A percentile compares a stretch with the other conserved stretches of the same genome.
phyloP scores from a whole-genome alignment of 495 filamentous ascomycete species.

The Penicillium manginii region DNA sequence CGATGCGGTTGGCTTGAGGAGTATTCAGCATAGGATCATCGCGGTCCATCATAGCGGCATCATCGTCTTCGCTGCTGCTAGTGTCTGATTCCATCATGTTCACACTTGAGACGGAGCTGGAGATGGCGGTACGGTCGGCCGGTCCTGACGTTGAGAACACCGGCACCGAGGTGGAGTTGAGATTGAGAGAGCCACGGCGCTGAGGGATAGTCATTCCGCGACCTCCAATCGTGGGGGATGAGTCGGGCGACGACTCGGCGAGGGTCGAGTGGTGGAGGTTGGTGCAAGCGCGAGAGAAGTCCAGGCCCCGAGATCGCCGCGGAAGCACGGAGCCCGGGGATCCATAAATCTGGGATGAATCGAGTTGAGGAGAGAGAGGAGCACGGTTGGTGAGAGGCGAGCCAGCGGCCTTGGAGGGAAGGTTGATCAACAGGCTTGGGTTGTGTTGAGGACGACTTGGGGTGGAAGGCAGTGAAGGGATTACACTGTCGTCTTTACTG shows the following conservation, averaged over 20 bases:
- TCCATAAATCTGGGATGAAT: conserved; percentile 79
- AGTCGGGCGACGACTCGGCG: conserved; percentile 90
- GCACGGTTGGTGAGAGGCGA: conserved; percentile 63
- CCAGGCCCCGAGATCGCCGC: conserved; percentile 81
- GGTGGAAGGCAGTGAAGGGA: conserved; percentile 63
- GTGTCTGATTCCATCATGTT: conserved; percentile 80
- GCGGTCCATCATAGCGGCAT: conserved; percentile 78
- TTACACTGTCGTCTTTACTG: conserved; percentile 80
- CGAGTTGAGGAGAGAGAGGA: conserved; percentile 84
- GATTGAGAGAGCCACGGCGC: conserved; percentile 54
- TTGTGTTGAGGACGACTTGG: conserved; percentile 65
- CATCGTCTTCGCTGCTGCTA: conserved; percentile 73
- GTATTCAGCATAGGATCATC: conserved; percentile 74
- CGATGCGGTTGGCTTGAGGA: conserved; percentile 51
- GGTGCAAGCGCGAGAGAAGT: conserved; percentile 92
- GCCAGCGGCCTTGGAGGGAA: conserved; percentile 60
- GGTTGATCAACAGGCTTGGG: conserved; percentile 72
- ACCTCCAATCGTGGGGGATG: conserved; percentile 82
- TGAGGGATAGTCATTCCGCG: conserved; percentile 78
- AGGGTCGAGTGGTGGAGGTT: conserved; percentile 95
- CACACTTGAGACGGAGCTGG: conserved; percentile 84
- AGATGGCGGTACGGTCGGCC: conserved; percentile 71
- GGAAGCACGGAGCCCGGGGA: conserved; percentile 84
- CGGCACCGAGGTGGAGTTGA: conserved; percentile 42
- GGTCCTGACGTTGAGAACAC: conserved; percentile 46